Conservation (phyloP, 305 asterid genomes). For the Fraxinus velutina region DNA sequence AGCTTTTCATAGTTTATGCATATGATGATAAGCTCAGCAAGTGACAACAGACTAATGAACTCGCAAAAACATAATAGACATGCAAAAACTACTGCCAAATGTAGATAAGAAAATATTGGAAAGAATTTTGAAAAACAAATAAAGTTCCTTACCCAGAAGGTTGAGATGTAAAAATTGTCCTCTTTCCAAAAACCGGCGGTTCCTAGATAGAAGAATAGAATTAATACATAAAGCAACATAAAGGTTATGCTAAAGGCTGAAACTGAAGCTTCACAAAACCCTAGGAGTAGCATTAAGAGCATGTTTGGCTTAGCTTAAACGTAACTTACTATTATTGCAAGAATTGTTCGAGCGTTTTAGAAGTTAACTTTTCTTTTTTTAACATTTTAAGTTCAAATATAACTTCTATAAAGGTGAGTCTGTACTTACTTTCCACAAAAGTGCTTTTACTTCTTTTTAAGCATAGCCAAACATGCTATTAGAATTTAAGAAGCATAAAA, state of each 20-base stretch:
- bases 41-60: background rate
- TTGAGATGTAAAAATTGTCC: constrained; percentile 59
- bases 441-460: background rate
- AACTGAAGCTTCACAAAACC: background rate
- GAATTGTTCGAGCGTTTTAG: background rate
- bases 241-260: background rate
- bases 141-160: constrained; percentile 60
- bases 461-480: background rate
- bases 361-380: background rate
- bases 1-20: background rate
- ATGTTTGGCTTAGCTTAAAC: background rate
- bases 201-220: constrained; percentile 41
- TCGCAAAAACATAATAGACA: background rate
- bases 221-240: background rate
- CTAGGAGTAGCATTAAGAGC: background rate
- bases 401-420: background rate
- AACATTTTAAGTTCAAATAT: background rate
- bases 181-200: constrained; percentile 86
- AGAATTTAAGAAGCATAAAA: background rate
- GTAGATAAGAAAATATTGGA: background rate
- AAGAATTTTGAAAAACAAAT: background rate
- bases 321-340: background rate
- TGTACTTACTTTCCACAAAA: background rate
- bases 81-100: background rate
- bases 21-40: background rate